Conservation (phyloP, 1,284 basidiomycete genomes). For the Grifola frondosa region DNA sequence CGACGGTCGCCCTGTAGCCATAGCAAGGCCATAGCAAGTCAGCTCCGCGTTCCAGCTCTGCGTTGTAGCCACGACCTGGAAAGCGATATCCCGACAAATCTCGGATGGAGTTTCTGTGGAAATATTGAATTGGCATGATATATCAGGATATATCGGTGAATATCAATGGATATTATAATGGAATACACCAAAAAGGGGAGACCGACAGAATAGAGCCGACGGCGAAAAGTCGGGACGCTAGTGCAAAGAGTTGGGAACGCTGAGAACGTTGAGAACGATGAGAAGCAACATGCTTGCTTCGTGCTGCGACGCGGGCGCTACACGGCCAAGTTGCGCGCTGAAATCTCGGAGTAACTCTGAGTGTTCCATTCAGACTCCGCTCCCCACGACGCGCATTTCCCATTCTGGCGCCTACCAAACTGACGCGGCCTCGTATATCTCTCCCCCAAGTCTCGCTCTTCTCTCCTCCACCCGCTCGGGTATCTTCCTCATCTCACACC, state of each 20-base stretch:
- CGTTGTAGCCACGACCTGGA: not conserved
- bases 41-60: not conserved
- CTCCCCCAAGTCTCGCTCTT: constrained; percentile 12
- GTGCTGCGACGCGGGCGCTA: constrained; percentile 11
- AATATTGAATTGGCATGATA: too few species aligned
- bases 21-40: not conserved
- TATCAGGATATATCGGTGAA: too few species aligned
- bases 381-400: constrained; percentile 16
- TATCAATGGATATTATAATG: not conserved
- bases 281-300: constrained; percentile 11
- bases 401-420: constrained; percentile 20
- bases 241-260: constrained; percentile 1
- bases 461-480: constrained; percentile 10
- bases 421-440: constrained; percentile 33
- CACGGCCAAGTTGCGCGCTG: constrained; percentile 16
- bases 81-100: not conserved
- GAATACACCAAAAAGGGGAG: constrained; percentile 2
- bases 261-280: constrained; percentile 3
- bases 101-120: too few species aligned
- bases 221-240: constrained; percentile 3
- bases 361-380: constrained; percentile 26
- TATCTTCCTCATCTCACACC: constrained; percentile 11
- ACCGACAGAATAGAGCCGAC: constrained; percentile 9
- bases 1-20: too few species aligned
- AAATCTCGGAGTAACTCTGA: constrained; percentile 32